Evolutionary conservation across 2,329 filamentous ascomycete species (phyloP), one percentile per base, ranked within the genome.

Genomic region (Tolypocladium endophyticum): DNA sequence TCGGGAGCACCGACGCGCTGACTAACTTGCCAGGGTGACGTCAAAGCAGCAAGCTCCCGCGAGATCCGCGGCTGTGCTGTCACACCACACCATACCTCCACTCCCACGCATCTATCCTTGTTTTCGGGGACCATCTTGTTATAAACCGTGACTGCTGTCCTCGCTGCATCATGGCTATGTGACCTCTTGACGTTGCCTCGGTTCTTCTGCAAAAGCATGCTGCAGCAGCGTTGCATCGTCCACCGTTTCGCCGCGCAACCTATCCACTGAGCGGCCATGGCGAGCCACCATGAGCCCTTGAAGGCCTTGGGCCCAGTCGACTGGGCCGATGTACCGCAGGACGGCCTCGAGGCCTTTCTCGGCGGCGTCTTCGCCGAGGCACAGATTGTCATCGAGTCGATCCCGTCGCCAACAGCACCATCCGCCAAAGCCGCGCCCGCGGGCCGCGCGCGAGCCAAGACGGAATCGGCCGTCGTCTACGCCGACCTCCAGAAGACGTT

Each of bases 321-420:
- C 53, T 87, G 82, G 79, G 71, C 77, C 39, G 72, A 74, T 64
- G 64, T 77, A 58, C 66, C 74, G 63, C 70, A 74, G 30, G 74
- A 82, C 55, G 74, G 79, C 60, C 78, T 87, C 47, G 74, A 78
- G 25, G 66, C 75, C 9, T 86, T 85, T 68, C 72, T 88, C 50
- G 68, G 75, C 60, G 74, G 79, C 50, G 83, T 88, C 61, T 89
- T 93, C 70, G 75, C 75, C 35, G 81, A 88, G 61, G 85, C 85
- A 25, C 87, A 91, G 67, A 77, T 87, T 23, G 82, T 95, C 59
- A 77, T 89, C 66, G 89, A 92, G 68, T 93, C 90, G 7, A 82
- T 96, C 1, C 91, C 91, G 4, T 70, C 69, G 11, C 66, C 73
- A 14, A 62, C n/a, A 47, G 63, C 58, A 74, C 80, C 3, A 9